Base-by-base conservation (phyloP, 2,329 filamentous ascomycete species). In the Nigrograna mackinnonii region DNA sequence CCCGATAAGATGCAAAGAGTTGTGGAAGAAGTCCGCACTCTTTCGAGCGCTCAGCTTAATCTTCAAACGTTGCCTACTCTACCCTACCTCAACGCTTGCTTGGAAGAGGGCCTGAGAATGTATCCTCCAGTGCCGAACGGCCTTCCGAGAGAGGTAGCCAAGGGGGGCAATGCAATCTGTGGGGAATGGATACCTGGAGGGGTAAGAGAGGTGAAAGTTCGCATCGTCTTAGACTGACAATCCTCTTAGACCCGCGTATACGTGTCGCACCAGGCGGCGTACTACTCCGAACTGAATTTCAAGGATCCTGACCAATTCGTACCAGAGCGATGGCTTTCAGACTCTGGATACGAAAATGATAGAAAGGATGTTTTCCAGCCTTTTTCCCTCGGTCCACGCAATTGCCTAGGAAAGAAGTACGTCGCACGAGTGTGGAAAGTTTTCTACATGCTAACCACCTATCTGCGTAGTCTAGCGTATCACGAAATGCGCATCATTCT, bases 21-120 rank as follows among this genome's bases (percentile, higher is more conserved):
- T 16, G 32, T 41, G 5, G 43, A 44, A 3, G 42, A 56, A 16
- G 49, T 62, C 3, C 41, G 52, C n/a, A 40, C 33, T n/a, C 9
- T 38, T 4, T 40, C 32, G 3, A 49, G 54, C 19, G 52, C 57
- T 1, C 52, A 64, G 1, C 62, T 68, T 13, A 57, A 42, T 4
- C 44, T 68, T 36, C 30, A 43, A 1, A n/a, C 39, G 36, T 1
- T 70, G 57, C 36, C 35, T 55, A 4, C 37, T 47, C n/a, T 62
- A 59, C 38, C 72, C 0, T 77, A 75, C 49, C 58, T 76, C 5
- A 68, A 73, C 42, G 73, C 73, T 4, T 73, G 70, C 45, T 70
- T 76, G 52, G 74, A 73, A 49, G 74, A 77, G 52, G 71, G 66
- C 24, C 24, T 28, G n/a, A 9, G 24, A 74, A 38, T 72, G 72